Conservation (phyloP, 2,329 filamentous ascomycete species). For the Fusarium papillatum region DNA sequence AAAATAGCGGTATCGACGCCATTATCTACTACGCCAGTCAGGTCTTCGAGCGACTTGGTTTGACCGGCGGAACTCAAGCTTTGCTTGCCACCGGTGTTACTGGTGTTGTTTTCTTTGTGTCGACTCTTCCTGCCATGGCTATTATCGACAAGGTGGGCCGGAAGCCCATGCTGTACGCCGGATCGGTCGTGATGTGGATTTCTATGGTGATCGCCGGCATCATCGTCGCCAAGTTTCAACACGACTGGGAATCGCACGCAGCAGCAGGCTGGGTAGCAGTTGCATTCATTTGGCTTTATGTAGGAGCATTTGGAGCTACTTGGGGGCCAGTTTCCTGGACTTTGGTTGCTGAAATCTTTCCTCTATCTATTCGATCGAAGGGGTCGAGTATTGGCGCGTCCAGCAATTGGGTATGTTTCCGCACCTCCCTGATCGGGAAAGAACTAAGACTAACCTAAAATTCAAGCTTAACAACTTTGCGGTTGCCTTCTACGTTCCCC, state of each 20-base stretch:
- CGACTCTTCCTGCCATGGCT: conserved; percentile 49
- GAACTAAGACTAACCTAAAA: background rate
- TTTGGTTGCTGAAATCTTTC: conserved; percentile 62
- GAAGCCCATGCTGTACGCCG: conserved; percentile 54
- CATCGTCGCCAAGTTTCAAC: conserved; percentile 34
- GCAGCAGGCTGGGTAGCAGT: conserved; percentile 56
- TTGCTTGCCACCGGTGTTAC: conserved; percentile 80
- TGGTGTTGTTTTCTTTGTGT: conserved; percentile 75
- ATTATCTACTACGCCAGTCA: conserved; percentile 64
- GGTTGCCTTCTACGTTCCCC: conserved; percentile 59
- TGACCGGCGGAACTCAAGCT: conserved; percentile 69
- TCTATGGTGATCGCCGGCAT: conserved; percentile 35
- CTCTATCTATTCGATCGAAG: conserved; percentile 58
- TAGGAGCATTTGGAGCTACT: conserved; percentile 60
- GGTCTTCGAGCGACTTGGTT: conserved; percentile 74
- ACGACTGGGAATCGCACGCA: conserved; percentile 46
- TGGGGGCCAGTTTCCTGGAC: conserved; percentile 64
- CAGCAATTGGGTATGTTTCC: conserved; percentile 52
- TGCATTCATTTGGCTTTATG: conserved; percentile 59
- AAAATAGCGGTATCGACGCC: conserved; percentile 27
- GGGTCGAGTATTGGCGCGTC: conserved; percentile 58
- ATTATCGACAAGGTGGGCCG: conserved; percentile 58
- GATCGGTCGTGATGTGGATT: conserved; percentile 53
- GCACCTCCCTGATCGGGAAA: accelerated
- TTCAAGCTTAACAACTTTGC: conserved; percentile 57